These are phyloP conservation scores for Podila horticola DNA, from an alignment of 192 early-diverging fungal genomes.

Conservation along the genomic window DNA sequence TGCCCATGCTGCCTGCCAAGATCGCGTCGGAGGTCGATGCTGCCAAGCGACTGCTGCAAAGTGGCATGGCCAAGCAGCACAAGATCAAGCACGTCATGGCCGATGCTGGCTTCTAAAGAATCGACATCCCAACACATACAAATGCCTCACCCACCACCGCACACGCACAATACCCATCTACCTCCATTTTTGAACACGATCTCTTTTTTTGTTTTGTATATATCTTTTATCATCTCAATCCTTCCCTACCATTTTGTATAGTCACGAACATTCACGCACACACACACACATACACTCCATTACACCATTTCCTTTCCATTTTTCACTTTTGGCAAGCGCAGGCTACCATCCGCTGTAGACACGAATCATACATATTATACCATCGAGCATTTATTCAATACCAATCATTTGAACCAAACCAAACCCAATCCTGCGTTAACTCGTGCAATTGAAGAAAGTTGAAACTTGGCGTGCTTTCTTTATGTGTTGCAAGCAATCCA, in stretches of 20 bases:
- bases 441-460: no score
- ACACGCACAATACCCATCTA: not conserved
- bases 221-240: not conserved
- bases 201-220: not conserved
- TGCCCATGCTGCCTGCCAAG: constrained; percentile 21
- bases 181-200: not conserved
- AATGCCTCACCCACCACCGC: not conserved
- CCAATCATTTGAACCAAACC: no score
- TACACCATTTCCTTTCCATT: no score
- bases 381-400: no score
- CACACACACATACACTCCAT: not conserved
- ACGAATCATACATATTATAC: no score
- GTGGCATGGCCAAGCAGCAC: constrained; percentile 41
- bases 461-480: no score
- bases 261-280: not conserved
- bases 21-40: constrained; percentile 30
- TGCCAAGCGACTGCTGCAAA: constrained; percentile 30
- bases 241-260: not conserved
- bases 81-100: constrained; percentile 46
- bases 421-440: no score
- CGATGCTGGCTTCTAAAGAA: constrained; percentile 33
- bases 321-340: no score
- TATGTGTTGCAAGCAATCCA: no score
- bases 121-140: not conserved
- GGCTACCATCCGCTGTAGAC: no score